A percentile compares a stretch with the other conserved stretches of the same genome.
phyloP scores from a whole-genome alignment of 108 stramenopile species.

The Pseudonitzschia pungens region DNA sequence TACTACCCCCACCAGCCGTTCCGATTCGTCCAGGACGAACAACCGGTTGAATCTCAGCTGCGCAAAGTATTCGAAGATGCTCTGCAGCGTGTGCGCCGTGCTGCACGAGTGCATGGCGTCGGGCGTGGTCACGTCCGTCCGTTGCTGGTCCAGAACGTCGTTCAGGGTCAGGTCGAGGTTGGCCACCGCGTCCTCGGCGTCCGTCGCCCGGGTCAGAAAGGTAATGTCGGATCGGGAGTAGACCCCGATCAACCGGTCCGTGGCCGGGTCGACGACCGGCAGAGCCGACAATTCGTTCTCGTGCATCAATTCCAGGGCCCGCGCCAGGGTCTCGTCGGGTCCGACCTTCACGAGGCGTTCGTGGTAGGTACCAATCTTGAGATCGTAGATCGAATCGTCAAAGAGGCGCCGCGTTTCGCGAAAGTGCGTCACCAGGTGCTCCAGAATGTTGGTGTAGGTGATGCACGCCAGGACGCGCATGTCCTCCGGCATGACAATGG shows the following conservation, averaged over 20 bases:
- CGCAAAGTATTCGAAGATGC: conserved; percentile 91
- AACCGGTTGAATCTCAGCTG: conserved; percentile 86
- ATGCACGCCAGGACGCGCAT: conserved; percentile 84
- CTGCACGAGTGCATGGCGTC: conserved; percentile 87
- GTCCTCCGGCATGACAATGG: conserved; percentile 82
- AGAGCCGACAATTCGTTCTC: conserved; percentile 68
- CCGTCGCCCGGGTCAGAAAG: conserved; percentile 85
- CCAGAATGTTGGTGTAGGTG: conserved; percentile 86
- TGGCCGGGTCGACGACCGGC: conserved; percentile 77
- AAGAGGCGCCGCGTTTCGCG: conserved; percentile 93
- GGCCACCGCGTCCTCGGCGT: conserved; percentile 88
- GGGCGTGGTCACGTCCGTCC: conserved; percentile 81
- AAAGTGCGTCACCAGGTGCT: conserved; percentile 92
- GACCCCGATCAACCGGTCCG: conserved; percentile 65
- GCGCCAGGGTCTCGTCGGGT: conserved; percentile 72
- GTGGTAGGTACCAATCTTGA: conserved; percentile 91
- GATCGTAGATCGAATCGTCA: conserved; percentile 90
- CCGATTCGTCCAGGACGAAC: conserved; percentile 75
- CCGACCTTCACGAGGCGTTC: conserved; percentile 77
- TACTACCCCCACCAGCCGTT: conserved; percentile 82
- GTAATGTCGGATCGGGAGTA: conserved; percentile 90
- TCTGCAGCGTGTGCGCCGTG: conserved; percentile 75
- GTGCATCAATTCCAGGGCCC: conserved; percentile 77
- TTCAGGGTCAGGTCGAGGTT: conserved; percentile 78
- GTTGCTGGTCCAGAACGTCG: conserved; percentile 71